Conservation (phyloP, 163 green algal genomes). For the Scenedesmus sp. region DNA sequence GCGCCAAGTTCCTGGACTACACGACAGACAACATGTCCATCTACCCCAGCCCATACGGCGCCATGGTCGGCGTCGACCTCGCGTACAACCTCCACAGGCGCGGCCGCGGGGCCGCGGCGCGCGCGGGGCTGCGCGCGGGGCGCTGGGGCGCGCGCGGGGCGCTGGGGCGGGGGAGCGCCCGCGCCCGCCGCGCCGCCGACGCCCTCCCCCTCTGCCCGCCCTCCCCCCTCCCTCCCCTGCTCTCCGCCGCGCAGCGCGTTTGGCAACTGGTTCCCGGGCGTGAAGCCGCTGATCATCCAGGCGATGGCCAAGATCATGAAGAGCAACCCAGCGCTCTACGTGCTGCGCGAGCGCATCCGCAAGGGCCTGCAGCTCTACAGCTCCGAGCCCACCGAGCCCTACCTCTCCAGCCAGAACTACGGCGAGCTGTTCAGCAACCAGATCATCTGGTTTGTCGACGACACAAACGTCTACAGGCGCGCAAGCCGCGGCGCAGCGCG, state of each 20-base stretch:
- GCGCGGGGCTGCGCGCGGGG: no score
- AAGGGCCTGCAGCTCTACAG: slow-evolving; percentile 99
- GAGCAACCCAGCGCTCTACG: slow-evolving; percentile 98
- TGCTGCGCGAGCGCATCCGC: slow-evolving; percentile 98
- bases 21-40: slow-evolving; percentile 99
- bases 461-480: slow-evolving; percentile 98
- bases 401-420: slow-evolving; percentile 95
- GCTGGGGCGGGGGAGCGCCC: no score
- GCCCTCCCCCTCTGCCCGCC: no score
- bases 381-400: slow-evolving; percentile 98
- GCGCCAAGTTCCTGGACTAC: slow-evolving; percentile 99
- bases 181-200: no score
- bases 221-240: background rate
- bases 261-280: slow-evolving; percentile 99
- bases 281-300: slow-evolving; percentile 96
- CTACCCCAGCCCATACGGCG: slow-evolving; percentile 96
- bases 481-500: no score
- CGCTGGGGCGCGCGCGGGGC: no score
- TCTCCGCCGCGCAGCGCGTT: slow-evolving; percentile 64
- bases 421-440: slow-evolving; percentile 93
- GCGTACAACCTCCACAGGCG: slow-evolving; percentile 98
- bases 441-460: slow-evolving; percentile 99
- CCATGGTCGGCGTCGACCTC: slow-evolving; percentile 98
- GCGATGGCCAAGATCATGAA: slow-evolving; percentile 87
- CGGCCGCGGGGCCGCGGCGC: background rate